Evolutionary conservation across 2,329 filamentous ascomycete species (phyloP).

Genomic region (Nothopassalora personata): DNA sequence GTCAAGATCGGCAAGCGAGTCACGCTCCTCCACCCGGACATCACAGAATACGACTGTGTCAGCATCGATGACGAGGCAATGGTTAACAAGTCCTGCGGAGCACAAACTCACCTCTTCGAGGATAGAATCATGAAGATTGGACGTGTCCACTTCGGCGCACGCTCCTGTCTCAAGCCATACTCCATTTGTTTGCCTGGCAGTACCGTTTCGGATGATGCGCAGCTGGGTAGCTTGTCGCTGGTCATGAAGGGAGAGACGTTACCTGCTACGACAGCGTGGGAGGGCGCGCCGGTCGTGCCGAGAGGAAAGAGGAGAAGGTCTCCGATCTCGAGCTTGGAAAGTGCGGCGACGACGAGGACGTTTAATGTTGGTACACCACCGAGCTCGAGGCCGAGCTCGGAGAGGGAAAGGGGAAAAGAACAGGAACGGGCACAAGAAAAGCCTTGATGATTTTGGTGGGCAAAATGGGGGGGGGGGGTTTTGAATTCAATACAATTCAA

Average conservation of each 20-base stretch:
- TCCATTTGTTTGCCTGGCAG: conserved; percentile 22
- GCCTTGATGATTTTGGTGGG: neutral
- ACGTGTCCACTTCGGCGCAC: conserved; percentile 14
- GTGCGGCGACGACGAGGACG: neutral
- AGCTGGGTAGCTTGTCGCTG: conserved; percentile 19
- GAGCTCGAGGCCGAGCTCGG: neutral
- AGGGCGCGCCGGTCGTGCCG: conserved; percentile 17
- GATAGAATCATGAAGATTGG: conserved; percentile 27
- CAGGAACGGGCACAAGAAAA: neutral
- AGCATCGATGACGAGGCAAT: conserved; percentile 23
- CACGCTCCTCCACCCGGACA: conserved; percentile 18
- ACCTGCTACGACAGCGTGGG: conserved; percentile 19
- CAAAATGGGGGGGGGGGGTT: no score
- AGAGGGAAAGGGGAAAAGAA: neutral
- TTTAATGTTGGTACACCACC: neutral
- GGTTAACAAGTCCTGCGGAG: conserved; percentile 16
- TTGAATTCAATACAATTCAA: neutral
- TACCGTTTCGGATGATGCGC: conserved; percentile 13
- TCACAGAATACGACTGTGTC: conserved; percentile 24
- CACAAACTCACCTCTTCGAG: conserved; percentile 25
- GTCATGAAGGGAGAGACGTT: conserved; percentile 23
- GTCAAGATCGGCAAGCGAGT: conserved; percentile 20
- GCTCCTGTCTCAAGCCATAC: conserved; percentile 19
- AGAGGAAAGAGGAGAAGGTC: conserved; percentile 7
- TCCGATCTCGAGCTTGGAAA: neutral